phyloP scores from a whole-genome alignment of 371 early-diverging fungal genomes.

The Basidiobolus meristosporus region DNA sequence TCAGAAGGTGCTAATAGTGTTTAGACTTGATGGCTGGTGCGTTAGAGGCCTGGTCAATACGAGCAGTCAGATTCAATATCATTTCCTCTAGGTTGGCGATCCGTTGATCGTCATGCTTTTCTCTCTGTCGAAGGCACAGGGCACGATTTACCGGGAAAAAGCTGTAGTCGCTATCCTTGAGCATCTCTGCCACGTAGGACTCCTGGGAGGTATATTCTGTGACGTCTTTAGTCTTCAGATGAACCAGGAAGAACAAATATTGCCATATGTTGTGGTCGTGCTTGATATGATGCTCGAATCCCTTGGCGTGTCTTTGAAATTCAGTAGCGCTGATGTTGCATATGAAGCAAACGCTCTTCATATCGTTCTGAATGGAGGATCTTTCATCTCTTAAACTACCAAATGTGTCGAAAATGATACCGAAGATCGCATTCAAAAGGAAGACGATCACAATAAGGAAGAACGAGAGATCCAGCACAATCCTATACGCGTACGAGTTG shows the following conservation, averaged over 20 bases:
- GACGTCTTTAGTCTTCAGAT: constrained; percentile 23
- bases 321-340: constrained; percentile 28
- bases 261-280: constrained; percentile 38
- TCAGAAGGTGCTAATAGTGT: no score
- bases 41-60: no score
- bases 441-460: constrained; percentile 30
- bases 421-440: constrained; percentile 31
- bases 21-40: no score
- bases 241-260: constrained; percentile 29
- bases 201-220: constrained; percentile 35
- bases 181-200: constrained; percentile 20
- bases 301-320: constrained; percentile 24
- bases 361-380: constrained; percentile 21
- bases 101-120: constrained; percentile 13
- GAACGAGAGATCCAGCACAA: constrained; percentile 28
- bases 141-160: constrained; percentile 34
- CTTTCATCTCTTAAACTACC: constrained; percentile 33
- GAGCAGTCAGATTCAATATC: constrained; percentile 5
- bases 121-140: constrained; percentile 13
- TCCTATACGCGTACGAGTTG: constrained; percentile 19
- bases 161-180: constrained; percentile 18
- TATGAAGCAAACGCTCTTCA: constrained; percentile 26
- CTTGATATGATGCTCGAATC: constrained; percentile 27
- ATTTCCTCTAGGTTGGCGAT: constrained; percentile 15
- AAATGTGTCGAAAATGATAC: constrained; percentile 39